A percentile compares a stretch with the other conserved stretches of the same genome.
phyloP scores from a whole-genome alignment of 495 filamentous ascomycete genomes.

The Hyaloscypha hepaticicola region DNA sequence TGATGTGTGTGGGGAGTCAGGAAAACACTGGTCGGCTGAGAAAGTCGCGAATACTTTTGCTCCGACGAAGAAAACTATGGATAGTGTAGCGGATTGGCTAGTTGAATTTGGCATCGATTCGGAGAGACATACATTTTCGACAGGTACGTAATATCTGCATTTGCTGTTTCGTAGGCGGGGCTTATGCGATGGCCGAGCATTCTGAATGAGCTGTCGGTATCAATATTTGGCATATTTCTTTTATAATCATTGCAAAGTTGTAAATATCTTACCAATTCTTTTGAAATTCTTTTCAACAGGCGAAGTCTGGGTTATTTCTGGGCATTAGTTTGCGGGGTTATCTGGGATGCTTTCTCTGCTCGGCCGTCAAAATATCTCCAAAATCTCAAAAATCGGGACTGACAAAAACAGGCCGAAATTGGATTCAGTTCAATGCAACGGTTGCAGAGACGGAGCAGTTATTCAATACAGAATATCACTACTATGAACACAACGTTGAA shows the following conservation, averaged over 20 bases:
- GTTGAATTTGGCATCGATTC: slow-evolving; percentile 16
- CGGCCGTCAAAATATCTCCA: no score
- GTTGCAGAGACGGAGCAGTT: slow-evolving; percentile 21
- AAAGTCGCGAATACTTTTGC: slow-evolving; percentile 25
- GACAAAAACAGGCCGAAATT: slow-evolving; percentile 11
- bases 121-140: neutral
- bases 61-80: slow-evolving; percentile 6
- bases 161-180: neutral
- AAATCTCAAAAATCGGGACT: slow-evolving; percentile 4
- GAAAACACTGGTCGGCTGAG: slow-evolving; percentile 23
- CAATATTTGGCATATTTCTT: no score
- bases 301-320: no score
- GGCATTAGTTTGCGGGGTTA: no score
- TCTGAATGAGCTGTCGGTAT: no score
- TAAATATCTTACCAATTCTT: no score
- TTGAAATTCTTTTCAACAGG: no score
- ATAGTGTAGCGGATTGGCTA: slow-evolving; percentile 24
- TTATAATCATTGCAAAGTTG: no score
- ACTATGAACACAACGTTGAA: slow-evolving; percentile 7
- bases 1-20: slow-evolving; percentile 12
- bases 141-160: slow-evolving; percentile 10
- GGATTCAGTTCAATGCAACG: slow-evolving; percentile 24
- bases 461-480: slow-evolving; percentile 16
- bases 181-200: neutral
- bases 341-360: no score